A percentile compares a stretch with the other conserved stretches of the same genome.
Conservation (phyloP, 2,329 filamentous ascomycete genomes). For the Claviceps sp. region DNA sequence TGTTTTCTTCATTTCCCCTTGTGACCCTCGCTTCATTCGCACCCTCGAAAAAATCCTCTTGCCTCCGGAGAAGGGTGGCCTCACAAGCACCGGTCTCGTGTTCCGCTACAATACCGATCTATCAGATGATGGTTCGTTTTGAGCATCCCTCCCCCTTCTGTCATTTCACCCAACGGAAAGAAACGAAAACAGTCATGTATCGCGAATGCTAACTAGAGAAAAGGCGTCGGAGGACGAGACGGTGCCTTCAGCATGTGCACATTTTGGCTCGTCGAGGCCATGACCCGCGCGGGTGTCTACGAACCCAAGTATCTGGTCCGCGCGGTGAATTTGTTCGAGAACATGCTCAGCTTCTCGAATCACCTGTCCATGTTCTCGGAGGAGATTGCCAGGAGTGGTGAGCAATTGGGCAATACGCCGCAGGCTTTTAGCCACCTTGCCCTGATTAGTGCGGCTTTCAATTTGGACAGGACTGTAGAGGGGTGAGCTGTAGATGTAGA, state of each 20-base stretch:
- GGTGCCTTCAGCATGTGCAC: slow-evolving; percentile 73
- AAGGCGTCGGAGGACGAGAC: slow-evolving; percentile 60
- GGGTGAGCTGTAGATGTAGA: slow-evolving; percentile 11
- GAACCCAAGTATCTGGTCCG: slow-evolving; percentile 48
- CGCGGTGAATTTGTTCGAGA: slow-evolving; percentile 61
- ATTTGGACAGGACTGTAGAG: slow-evolving; percentile 43
- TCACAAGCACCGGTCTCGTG: slow-evolving; percentile 63
- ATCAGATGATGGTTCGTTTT: slow-evolving; percentile 48
- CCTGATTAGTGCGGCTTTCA: slow-evolving; percentile 65
- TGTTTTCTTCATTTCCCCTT: slow-evolving; percentile 68
- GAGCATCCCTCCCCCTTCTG: background rate
- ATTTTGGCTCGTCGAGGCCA: slow-evolving; percentile 69
- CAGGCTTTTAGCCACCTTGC: slow-evolving; percentile 69
- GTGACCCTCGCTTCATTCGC: slow-evolving; percentile 60
- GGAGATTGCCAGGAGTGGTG: slow-evolving; percentile 60
- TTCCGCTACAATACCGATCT: slow-evolving; percentile 60
- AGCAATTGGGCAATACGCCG: slow-evolving; percentile 68
- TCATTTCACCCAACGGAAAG: background rate
- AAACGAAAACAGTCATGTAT: background rate
- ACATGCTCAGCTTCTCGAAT: slow-evolving; percentile 64
- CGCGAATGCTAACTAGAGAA: background rate
- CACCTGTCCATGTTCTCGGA: slow-evolving; percentile 69
- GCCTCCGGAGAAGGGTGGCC: slow-evolving; percentile 58
- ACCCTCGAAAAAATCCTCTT: slow-evolving; percentile 61
- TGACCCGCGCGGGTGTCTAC: slow-evolving; percentile 54